A percentile compares a stretch with the other conserved stretches of the same genome.
Evolutionary conservation across 768 basidiomycete genomes (phyloP).

Genomic region (Erythrobasidium yunnanense): DNA sequence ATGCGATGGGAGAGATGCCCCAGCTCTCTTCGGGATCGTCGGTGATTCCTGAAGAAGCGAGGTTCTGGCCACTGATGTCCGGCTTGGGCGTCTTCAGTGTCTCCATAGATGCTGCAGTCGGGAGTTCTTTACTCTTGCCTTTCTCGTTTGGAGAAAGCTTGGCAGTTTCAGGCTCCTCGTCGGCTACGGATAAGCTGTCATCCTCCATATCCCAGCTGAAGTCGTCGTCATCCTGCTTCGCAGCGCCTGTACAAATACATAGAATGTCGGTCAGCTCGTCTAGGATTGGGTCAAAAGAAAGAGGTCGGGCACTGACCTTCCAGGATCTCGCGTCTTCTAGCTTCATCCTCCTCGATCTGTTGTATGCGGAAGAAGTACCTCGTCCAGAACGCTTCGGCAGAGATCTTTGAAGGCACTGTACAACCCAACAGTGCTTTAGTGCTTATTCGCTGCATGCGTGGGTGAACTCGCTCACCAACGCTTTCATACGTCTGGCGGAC

Average conservation of each 20-base stretch:
- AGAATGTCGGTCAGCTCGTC: slow-evolving; percentile 4
- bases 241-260: slow-evolving; percentile 44
- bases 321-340: slow-evolving; percentile 61
- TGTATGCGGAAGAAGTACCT: slow-evolving; percentile 70
- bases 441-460: not conserved
- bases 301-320: no score
- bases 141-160: not conserved
- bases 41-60: not conserved
- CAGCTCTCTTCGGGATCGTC: not conserved
- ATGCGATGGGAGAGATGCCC: not conserved
- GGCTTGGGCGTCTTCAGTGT: not conserved
- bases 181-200: slow-evolving; percentile 43
- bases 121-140: no score
- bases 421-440: not conserved
- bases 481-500: not conserved
- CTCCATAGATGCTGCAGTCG: not conserved
- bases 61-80: not conserved
- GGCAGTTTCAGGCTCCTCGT: not conserved
- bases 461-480: not conserved
- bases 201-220: slow-evolving; percentile 89
- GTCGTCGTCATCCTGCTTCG: slow-evolving; percentile 59
- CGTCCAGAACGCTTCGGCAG: slow-evolving; percentile 59
- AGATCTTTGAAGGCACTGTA: slow-evolving; percentile 22
- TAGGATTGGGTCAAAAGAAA: no score
- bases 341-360: slow-evolving; percentile 37